Percentiles rank a stretch among this genome's conserved stretches.
Evolutionary conservation across 2,329 filamentous ascomycete species (phyloP).

Genomic region (Aspergillus versicolor): DNA sequence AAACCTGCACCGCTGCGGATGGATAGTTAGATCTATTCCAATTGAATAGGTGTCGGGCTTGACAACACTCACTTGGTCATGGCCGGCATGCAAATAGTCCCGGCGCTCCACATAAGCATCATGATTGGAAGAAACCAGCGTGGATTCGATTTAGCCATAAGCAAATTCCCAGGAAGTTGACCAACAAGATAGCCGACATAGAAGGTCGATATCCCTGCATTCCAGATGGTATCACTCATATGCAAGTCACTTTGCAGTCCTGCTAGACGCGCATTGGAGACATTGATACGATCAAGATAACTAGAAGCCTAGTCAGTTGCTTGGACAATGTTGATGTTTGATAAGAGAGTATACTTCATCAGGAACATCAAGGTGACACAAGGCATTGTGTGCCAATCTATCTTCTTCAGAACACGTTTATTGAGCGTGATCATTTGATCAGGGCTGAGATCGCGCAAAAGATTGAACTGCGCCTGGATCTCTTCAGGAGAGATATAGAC

Average conservation of each 20-base stretch:
- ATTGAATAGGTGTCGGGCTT: background rate
- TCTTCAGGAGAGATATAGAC: background rate
- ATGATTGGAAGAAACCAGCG: conserved; percentile 7
- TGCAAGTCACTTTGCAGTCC: conserved; percentile 14
- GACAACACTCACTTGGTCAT: background rate
- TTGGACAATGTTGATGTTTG: too few relatives aligned
- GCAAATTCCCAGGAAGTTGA: conserved; percentile 8
- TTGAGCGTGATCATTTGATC: background rate
- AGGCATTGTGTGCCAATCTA: background rate
- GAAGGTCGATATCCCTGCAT: conserved; percentile 12
- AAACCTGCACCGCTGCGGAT: conserved; percentile 3
- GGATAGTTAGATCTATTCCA: background rate
- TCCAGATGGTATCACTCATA: conserved; percentile 15
- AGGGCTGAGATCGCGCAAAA: background rate
- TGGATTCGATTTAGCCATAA: conserved; percentile 12
- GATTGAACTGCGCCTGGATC: background rate
- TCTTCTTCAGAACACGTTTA: background rate
- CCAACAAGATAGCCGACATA: conserved; percentile 13
- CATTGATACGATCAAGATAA: conserved; percentile 14
- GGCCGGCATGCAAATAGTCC: conserved; percentile 15
- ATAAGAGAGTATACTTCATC: background rate
- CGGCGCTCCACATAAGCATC: conserved; percentile 9
- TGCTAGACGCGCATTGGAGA: conserved; percentile 12
- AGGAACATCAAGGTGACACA: background rate
- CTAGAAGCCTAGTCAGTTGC: background rate